Conservation (phyloP, 1,139 yeast species). For the Candida tropicalis region DNA sequence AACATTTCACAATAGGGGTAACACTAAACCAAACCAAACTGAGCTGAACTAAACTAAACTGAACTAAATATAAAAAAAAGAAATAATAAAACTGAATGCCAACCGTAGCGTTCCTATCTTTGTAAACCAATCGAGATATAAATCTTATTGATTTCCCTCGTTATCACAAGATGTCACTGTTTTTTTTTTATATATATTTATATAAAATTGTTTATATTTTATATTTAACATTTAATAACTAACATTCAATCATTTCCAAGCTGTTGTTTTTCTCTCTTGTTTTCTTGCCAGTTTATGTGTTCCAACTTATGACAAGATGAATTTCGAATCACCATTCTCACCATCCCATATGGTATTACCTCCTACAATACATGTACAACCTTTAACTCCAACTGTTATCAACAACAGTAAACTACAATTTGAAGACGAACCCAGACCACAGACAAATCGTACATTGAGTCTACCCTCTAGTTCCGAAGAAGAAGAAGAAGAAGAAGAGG, state of each 20-base stretch:
- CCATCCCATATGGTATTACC: constrained; percentile 3
- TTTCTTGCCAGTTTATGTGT: no score
- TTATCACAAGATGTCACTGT: no score
- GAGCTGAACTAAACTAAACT: no score
- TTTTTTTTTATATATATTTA: no score
- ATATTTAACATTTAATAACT: no score
- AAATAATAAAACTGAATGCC: background rate
- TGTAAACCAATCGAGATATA: no score
- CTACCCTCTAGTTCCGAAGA: constrained; percentile 10
- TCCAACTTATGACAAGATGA: constrained; percentile 8
- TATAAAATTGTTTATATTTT: no score
- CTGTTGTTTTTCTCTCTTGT: no score
- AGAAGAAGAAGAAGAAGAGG: constrained; percentile 8
- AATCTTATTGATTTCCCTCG: no score
- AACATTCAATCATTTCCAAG: no score
- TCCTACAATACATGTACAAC: constrained; percentile 12
- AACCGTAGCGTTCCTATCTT: background rate
- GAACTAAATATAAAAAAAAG: background rate
- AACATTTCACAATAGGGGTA: constrained; percentile 4
- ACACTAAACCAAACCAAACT: no score
- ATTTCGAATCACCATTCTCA: constrained; percentile 2
- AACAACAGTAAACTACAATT: background rate
- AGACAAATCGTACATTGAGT: constrained; percentile 5
- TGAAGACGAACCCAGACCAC: constrained; percentile 1
- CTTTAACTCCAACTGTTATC: constrained; percentile 9